These are phyloP conservation scores for Chlorophyllum brunneum DNA, from an alignment of 768 basidiomycete genomes.

Conservation along the genomic window DNA sequence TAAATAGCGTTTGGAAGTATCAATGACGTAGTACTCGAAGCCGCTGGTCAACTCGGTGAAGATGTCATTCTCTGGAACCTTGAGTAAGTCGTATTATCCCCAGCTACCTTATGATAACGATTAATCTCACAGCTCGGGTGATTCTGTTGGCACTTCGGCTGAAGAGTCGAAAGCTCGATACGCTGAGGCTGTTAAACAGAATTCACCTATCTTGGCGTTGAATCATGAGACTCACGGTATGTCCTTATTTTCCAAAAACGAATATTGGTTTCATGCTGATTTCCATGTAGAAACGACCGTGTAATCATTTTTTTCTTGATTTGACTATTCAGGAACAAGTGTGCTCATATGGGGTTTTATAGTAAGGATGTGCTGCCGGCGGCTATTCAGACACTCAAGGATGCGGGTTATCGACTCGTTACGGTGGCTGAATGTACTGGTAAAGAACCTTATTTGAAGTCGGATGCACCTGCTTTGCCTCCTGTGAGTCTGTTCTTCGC, in stretches of 20 bases:
- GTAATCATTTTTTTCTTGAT: not conserved
- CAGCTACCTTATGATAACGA: not conserved
- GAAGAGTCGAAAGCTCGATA: slow-evolving; percentile 26
- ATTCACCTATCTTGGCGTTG: slow-evolving; percentile 29
- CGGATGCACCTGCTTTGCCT: slow-evolving; percentile 2
- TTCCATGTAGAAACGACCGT: slow-evolving; percentile 12
- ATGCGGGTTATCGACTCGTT: slow-evolving; percentile 15
- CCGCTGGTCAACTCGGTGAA: slow-evolving; percentile 20
- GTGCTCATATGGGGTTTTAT: not conserved
- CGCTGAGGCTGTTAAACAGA: slow-evolving; percentile 18
- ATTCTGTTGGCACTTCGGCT: slow-evolving; percentile 29
- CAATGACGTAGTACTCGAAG: slow-evolving; percentile 27
- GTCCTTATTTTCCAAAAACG: not conserved
- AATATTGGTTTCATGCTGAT: not conserved
- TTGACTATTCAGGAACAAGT: not conserved
- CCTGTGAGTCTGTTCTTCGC: not conserved
- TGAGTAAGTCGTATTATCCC: slow-evolving; percentile 22
- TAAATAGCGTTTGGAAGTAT: slow-evolving; percentile 31
- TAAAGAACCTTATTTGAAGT: slow-evolving; percentile 9
- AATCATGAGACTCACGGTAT: slow-evolving; percentile 32
- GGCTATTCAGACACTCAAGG: slow-evolving; percentile 31
- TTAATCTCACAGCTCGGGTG: slow-evolving; percentile 25
- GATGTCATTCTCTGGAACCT: slow-evolving; percentile 28
- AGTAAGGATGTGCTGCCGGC: slow-evolving; percentile 28
- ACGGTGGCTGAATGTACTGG: slow-evolving; percentile 14